A percentile compares a stretch with the other conserved stretches of the same genome.
These are phyloP conservation scores for Plicaturopsis crispa DNA, from an alignment of 768 basidiomycete species.

Conservation along the genomic window DNA sequence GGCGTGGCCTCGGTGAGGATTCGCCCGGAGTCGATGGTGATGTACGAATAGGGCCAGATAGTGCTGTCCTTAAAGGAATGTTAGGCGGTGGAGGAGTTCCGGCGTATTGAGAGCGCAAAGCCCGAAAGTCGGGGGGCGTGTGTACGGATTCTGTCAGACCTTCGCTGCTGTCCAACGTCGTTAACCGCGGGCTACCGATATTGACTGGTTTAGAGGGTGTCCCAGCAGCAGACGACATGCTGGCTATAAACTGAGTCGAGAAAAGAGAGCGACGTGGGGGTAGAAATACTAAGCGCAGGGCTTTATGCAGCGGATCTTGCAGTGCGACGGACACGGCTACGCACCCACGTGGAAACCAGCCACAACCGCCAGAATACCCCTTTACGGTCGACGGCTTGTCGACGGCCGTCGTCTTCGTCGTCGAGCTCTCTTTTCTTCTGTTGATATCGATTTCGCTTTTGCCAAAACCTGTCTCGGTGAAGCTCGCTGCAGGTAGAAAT, in stretches of 20 bases:
- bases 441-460: too few relatives aligned
- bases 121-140: constrained; percentile 44
- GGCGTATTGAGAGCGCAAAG: constrained; percentile 56
- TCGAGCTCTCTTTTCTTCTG: too few relatives aligned
- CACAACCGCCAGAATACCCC: too few relatives aligned
- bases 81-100: constrained; percentile 47
- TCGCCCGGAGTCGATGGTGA: neutral
- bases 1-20: neutral
- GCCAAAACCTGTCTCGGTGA: too few relatives aligned
- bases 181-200: constrained; percentile 31
- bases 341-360: too few relatives aligned
- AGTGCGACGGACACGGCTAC: too few relatives aligned
- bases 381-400: too few relatives aligned
- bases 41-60: neutral
- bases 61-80: constrained; percentile 41
- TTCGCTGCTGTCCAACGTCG: neutral
- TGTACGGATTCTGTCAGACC: constrained; percentile 2
- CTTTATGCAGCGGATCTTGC: too few relatives aligned
- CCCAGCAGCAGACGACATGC: constrained; percentile 50
- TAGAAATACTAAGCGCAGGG: too few relatives aligned
- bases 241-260: constrained; percentile 12
- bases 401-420: too few relatives aligned
- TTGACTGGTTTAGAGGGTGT: constrained; percentile 48
- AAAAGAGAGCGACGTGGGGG: too few relatives aligned
- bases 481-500: too few relatives aligned